A percentile compares a stretch with the other conserved stretches of the same genome.
These are phyloP conservation scores for Aspergillus proliferans DNA, from an alignment of 2,329 filamentous ascomycete species.

Conservation along the genomic window DNA sequence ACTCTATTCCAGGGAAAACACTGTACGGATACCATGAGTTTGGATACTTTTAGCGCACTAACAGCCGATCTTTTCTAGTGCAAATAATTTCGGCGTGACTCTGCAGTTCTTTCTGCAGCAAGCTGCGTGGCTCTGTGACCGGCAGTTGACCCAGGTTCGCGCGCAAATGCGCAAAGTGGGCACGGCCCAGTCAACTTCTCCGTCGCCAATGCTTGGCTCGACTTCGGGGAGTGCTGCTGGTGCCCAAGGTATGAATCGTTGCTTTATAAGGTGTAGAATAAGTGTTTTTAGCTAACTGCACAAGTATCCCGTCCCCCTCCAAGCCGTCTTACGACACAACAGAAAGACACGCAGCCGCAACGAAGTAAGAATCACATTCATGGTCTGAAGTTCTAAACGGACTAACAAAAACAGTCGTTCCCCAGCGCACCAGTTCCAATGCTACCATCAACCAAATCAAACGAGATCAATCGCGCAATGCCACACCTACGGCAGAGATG, in stretches of 20 bases:
- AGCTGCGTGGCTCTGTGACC: constrained; percentile 87
- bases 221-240: constrained; percentile 36
- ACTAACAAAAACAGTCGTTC: constrained; percentile 9
- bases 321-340: constrained; percentile 32
- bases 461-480: constrained; percentile 19
- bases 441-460: constrained; percentile 25
- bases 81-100: constrained; percentile 72
- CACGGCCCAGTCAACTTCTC: constrained; percentile 35
- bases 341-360: constrained; percentile 24
- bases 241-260: constrained; percentile 5
- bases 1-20: constrained; percentile 57
- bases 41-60: constrained; percentile 1
- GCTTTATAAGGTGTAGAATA: no score
- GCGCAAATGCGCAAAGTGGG: constrained; percentile 73
- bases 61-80: constrained; percentile 42
- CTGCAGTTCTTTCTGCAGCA: constrained; percentile 87
- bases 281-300: neutral
- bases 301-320: constrained; percentile 32
- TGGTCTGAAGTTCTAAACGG: no score
- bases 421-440: constrained; percentile 25
- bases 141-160: constrained; percentile 81
- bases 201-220: constrained; percentile 39
- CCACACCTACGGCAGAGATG: constrained; percentile 16
- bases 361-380: constrained; percentile 17
- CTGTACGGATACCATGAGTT: constrained; percentile 47